Evolutionary conservation across 1,284 basidiomycete species (phyloP).

Genomic region (Apiotrichum montevideense): DNA sequence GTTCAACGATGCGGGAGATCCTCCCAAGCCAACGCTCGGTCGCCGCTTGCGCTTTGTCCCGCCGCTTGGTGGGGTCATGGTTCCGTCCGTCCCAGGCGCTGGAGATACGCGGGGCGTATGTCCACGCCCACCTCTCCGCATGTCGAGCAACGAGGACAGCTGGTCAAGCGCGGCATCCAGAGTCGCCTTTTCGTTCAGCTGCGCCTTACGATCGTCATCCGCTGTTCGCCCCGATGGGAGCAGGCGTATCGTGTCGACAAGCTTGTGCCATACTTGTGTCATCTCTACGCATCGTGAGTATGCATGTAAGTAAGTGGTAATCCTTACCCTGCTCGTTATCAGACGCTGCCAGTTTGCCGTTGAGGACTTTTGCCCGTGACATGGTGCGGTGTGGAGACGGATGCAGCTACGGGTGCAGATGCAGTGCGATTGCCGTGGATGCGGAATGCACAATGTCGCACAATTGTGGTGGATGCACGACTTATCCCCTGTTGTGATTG

Average conservation of each 20-base stretch:
- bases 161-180: slow-evolving; percentile 39
- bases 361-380: slow-evolving; percentile 7
- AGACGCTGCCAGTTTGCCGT: slow-evolving; percentile 3
- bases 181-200: slow-evolving; percentile 23
- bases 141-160: slow-evolving; percentile 26
- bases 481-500: too few species aligned
- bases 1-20: slow-evolving; percentile 7
- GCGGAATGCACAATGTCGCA: too few species aligned
- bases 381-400: not conserved
- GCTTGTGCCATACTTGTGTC: slow-evolving; percentile 35
- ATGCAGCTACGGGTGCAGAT: too few species aligned
- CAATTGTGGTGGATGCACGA: too few species aligned
- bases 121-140: slow-evolving; percentile 9
- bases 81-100: slow-evolving; percentile 3
- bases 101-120: slow-evolving; percentile 10
- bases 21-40: slow-evolving; percentile 8
- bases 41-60: slow-evolving; percentile 16
- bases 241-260: slow-evolving; percentile 37
- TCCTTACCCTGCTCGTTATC: slow-evolving; percentile 17
- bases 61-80: slow-evolving; percentile 9
- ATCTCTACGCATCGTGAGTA: slow-evolving; percentile 16
- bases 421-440: too few species aligned
- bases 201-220: slow-evolving; percentile 8
- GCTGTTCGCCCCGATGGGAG: slow-evolving; percentile 21
- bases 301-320: not conserved